A percentile compares a stretch with the other conserved stretches of the same genome.
These are phyloP conservation scores for Tetracentron sinense DNA, from an alignment of 164 flowering plant genomes.

Conservation along the genomic window DNA sequence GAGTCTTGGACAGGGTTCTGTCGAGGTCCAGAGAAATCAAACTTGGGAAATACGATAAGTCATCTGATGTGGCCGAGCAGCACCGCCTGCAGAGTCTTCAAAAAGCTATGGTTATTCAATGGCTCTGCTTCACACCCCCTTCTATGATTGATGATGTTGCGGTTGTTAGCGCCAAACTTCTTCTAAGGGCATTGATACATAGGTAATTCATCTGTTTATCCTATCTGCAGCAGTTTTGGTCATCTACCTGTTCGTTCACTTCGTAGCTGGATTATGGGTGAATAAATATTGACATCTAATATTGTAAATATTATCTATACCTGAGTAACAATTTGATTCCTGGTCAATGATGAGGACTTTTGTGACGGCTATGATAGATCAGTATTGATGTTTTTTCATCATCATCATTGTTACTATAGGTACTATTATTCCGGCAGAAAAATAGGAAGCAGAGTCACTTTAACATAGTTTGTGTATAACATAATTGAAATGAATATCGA, in stretches of 20 bases:
- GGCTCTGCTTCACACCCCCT: constrained; percentile 99
- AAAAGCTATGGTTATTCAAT: constrained; percentile 88
- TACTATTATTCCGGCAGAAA: too few species aligned
- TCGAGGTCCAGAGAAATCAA: constrained; percentile 80
- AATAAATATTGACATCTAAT: too few species aligned
- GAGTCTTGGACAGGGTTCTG: constrained; percentile 55
- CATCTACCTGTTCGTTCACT: not conserved
- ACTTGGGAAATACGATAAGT: constrained; percentile 48
- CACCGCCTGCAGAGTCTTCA: constrained; percentile 78
- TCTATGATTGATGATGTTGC: constrained; percentile 64
- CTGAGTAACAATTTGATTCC: too few species aligned
- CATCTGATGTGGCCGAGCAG: constrained; percentile 77
- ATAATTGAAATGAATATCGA: too few species aligned
- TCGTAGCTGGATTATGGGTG: too few species aligned
- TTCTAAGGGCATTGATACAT: constrained; percentile 69
- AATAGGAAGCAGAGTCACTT: too few species aligned
- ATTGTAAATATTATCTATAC: too few species aligned
- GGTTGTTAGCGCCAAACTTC: constrained; percentile 60
- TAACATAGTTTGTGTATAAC: too few species aligned
- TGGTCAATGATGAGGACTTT: too few species aligned
- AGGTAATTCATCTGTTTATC: constrained; percentile 43
- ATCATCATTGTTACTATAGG: too few species aligned
- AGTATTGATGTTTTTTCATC: too few species aligned
- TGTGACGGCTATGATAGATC: too few species aligned
- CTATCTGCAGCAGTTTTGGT: not conserved